Base-by-base conservation (phyloP, 306 rosid genomes). In the Acmispon strigosus region DNA sequence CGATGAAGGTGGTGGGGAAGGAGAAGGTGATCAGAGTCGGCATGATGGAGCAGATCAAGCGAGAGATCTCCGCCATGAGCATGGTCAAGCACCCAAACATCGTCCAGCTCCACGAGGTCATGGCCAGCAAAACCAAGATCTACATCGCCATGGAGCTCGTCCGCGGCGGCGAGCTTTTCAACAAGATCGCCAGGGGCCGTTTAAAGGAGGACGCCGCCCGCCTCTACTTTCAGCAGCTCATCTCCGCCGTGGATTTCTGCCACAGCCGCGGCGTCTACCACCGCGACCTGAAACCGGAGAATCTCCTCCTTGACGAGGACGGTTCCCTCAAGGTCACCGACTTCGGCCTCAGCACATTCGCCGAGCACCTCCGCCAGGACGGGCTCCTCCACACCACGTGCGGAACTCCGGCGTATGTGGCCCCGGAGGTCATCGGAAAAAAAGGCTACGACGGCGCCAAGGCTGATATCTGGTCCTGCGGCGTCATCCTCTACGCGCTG, bases 101-200 rank as follows among this genome's bases (percentile, higher is more conserved):
- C 44, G 97, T 91, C 0, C 86, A 85, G 29, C 93, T 91, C 12
- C 86, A 85, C 15, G 96, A 91, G 50, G 93, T 89, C 4, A 87
- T 91, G 97, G 97, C 97, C 0, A 85, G 87, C 50, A 91, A 91
- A 34, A 80, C 96, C 43, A 91, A 89, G 86, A 91, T 91, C 87
- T 89, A 91, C 14, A 82, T 91, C 56, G 91, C 91, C 16, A 87
- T 91, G 96, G 97, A 91, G 61, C 82, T 89, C 11, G 86, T 91
- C 4, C 79, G 91, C 0, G 96, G 97, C 32, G 97, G 97, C 11
- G 97, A 91, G 75, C 91, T 91, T 1, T 91, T 91, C 78, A 56
- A 85, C 18, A 89, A 84, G 47, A 57, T 91, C 6, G 84, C 86
- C 0, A 84, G 42, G 17, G 97, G 97, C 0, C 81, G 93, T 0